Evolutionary conservation across 176 grass and related monocot species (phyloP).

Genomic region (Musa troglodytarum): DNA sequence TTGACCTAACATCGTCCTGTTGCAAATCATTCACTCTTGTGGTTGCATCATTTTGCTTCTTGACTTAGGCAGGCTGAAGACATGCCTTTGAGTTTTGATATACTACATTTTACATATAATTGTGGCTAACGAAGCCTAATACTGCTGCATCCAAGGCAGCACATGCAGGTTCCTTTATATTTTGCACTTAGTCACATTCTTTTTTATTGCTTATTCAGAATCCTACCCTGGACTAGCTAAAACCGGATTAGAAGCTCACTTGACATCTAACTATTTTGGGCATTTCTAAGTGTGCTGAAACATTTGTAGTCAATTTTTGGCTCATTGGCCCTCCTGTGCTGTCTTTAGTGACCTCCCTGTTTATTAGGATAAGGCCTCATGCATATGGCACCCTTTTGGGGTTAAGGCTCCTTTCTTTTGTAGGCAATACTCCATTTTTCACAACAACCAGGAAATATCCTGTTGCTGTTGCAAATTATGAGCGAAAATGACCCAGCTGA

Average conservation of each 20-base stretch:
- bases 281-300: neutral
- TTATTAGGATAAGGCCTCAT: too few relatives aligned
- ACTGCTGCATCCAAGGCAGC: neutral
- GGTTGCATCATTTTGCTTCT: too few relatives aligned
- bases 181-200: neutral
- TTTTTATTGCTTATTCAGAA: neutral
- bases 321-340: neutral
- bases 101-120: neutral
- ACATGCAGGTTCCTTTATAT: neutral
- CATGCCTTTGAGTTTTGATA: neutral
- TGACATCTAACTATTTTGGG: neutral
- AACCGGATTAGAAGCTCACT: neutral
- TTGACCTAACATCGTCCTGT: neutral
- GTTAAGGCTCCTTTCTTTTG: neutral
- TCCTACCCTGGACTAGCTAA: neutral
- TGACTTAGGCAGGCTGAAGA: neutral
- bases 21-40: neutral
- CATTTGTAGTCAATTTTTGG: neutral
- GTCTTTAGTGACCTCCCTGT: neutral
- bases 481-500: neutral
- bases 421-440: too few relatives aligned
- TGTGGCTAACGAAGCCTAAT: neutral
- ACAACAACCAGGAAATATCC: neutral
- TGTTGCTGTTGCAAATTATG: neutral
- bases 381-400: neutral